Percentiles rank a stretch among this genome's conserved stretches.
Conservation (phyloP, 1,284 basidiomycete genomes). For the Puccinia polysora region DNA sequence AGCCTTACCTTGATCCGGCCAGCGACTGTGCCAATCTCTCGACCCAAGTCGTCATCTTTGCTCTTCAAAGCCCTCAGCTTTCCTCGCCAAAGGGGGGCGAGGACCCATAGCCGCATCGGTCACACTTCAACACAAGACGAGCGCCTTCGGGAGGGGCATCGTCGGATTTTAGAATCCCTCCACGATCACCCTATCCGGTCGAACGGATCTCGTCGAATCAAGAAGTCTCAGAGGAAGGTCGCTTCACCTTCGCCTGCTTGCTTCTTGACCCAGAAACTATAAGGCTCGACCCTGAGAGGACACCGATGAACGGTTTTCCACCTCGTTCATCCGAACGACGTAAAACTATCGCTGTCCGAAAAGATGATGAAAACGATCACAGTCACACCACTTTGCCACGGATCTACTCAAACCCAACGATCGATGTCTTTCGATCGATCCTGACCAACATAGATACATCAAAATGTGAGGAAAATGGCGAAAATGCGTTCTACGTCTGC, state of each 20-base stretch:
- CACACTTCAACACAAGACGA: constrained; percentile 25
- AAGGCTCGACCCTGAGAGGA: too few relatives aligned
- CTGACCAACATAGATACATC: constrained; percentile 53
- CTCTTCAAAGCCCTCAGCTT: constrained; percentile 43
- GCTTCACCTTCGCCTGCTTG: too few relatives aligned
- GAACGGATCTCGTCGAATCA: too few relatives aligned
- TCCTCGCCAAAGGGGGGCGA: constrained; percentile 43
- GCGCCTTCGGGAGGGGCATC: constrained; percentile 41
- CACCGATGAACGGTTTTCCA: constrained; percentile 26
- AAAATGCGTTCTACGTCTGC: constrained; percentile 92
- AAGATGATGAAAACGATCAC: not conserved
- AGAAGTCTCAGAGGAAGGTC: too few relatives aligned
- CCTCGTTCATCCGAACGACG: constrained; percentile 26
- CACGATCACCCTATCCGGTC: constrained; percentile 8
- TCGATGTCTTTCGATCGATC: constrained; percentile 18
- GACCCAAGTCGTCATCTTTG: too few relatives aligned
- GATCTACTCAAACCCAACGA: constrained; percentile 27
- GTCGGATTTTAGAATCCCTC: constrained; percentile 37
- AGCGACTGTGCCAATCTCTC: too few relatives aligned
- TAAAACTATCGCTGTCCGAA: constrained; percentile 1
- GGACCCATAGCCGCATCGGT: constrained; percentile 43
- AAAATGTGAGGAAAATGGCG: constrained; percentile 62
- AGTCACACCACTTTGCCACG: constrained; percentile 8
- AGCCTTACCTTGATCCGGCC: too few relatives aligned
- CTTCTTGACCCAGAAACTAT: too few relatives aligned